Evolutionary conservation across 805 yeast species (phyloP).

Genomic region (Schizosaccharomyces octosporus): DNA sequence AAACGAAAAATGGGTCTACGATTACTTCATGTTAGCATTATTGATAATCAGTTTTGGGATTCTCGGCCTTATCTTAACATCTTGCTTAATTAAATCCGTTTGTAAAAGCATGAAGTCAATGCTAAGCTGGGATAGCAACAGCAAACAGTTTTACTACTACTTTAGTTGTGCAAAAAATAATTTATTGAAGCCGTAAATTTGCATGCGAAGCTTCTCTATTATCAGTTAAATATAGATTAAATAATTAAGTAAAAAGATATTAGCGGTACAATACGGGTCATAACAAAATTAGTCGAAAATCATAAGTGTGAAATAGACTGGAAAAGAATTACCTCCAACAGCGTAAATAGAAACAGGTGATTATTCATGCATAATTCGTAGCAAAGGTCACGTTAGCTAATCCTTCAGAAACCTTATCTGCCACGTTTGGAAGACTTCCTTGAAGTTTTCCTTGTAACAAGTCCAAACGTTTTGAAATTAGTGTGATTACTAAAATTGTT

Average conservation of each 20-base stretch:
- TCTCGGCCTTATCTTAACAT: slow-evolving; percentile 16
- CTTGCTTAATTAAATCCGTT: background rate
- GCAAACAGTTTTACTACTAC: no score
- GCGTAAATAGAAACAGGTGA: background rate
- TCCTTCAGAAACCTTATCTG: background rate
- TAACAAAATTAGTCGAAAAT: background rate
- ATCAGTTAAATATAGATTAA: background rate
- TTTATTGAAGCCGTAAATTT: no score
- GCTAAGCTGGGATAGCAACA: no score
- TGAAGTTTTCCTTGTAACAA: background rate
- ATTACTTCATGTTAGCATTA: slow-evolving; percentile 33
- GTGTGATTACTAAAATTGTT: background rate
- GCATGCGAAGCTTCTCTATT: background rate
- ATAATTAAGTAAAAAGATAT: background rate
- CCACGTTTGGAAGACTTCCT: background rate
- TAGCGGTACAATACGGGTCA: background rate
- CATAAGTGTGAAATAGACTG: no score
- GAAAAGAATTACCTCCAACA: no score
- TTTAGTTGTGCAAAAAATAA: no score
- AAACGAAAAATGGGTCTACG: slow-evolving; percentile 24
- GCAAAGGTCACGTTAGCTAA: background rate
- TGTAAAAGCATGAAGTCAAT: no score
- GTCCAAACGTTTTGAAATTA: background rate
- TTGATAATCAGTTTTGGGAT: slow-evolving; percentile 40
- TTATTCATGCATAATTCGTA: background rate